phyloP scores from a whole-genome alignment of 495 filamentous ascomycete genomes.

The Penicillium steckii region DNA sequence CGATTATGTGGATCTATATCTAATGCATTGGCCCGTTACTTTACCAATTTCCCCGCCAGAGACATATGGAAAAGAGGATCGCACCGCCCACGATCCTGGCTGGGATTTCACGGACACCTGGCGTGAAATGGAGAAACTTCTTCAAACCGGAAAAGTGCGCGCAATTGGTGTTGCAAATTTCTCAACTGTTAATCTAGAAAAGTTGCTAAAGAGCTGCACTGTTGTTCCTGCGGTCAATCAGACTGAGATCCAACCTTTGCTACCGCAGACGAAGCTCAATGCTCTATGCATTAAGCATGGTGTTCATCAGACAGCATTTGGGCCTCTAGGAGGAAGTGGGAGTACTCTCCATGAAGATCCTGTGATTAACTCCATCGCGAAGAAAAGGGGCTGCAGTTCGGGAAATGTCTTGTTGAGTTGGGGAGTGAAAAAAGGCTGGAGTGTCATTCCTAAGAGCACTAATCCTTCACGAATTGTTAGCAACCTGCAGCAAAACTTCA shows the following conservation, averaged over 20 bases:
- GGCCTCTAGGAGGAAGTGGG: conserved; percentile 53
- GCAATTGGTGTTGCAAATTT: conserved; percentile 60
- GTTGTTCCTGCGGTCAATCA: conserved; percentile 63
- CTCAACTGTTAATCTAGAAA: conserved; percentile 40
- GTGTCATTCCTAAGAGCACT: conserved; percentile 61
- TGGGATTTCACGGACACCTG: conserved; percentile 44
- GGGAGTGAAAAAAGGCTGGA: conserved; percentile 57
- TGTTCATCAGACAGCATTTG: conserved; percentile 64
- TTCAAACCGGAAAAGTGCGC: conserved; percentile 53
- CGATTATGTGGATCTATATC: conserved; percentile 64
- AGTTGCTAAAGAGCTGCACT: conserved; percentile 44
- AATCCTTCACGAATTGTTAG: conserved; percentile 44
- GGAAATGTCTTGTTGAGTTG: conserved; percentile 59
- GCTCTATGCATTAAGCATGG: conserved; percentile 49
- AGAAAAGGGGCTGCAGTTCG: conserved; percentile 51
- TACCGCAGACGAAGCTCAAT: conserved; percentile 57
- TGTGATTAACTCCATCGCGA: conserved; percentile 50
- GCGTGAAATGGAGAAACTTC: conserved; percentile 55
- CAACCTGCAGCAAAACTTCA: conserved; percentile 55
- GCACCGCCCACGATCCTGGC: conserved; percentile 40
- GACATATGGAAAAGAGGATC: conserved; percentile 36
- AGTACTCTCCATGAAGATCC: conserved; percentile 55
- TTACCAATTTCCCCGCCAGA: conserved; percentile 47
- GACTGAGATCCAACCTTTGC: conserved; percentile 53
- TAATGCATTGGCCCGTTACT: conserved; percentile 65